A percentile compares a stretch with the other conserved stretches of the same genome.
These are phyloP conservation scores for Emericellopsis atlantica DNA, from an alignment of 2,329 filamentous ascomycete genomes.

Conservation along the genomic window DNA sequence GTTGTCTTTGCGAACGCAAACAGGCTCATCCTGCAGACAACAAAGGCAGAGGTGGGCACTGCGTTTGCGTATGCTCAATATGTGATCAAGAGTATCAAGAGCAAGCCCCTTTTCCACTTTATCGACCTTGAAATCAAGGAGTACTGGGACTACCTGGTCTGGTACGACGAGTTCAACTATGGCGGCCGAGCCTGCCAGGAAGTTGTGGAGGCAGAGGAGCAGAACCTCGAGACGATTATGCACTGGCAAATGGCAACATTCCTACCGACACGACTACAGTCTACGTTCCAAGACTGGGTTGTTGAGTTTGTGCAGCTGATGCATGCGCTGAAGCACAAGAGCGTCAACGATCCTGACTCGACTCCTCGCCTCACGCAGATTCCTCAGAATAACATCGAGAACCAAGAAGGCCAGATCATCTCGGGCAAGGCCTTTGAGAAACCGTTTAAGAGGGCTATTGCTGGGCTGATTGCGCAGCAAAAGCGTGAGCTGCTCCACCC, in stretches of 20 bases:
- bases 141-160: conserved; percentile 98
- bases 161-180: conserved; percentile 99
- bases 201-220: conserved; percentile 59
- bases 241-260: conserved; percentile 96
- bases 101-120: conserved; percentile 92
- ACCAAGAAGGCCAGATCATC: conserved; percentile 47
- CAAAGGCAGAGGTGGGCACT: conserved; percentile 91
- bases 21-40: conserved; percentile 83
- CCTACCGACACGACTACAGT: conserved; percentile 66
- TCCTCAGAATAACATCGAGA: conserved; percentile 40
- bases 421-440: conserved; percentile 78
- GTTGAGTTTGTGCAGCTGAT: conserved; percentile 92
- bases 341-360: conserved; percentile 29
- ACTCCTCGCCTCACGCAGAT: conserved; percentile 47
- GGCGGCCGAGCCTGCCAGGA: conserved; percentile 84
- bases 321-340: conserved; percentile 65
- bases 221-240: conserved; percentile 85
- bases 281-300: conserved; percentile 82
- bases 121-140: conserved; percentile 95
- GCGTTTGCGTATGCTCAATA: conserved; percentile 96
- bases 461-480: conserved; percentile 68
- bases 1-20: conserved; percentile 92
- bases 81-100: conserved; percentile 93
- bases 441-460: conserved; percentile 80
- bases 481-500: conserved; percentile 82